Evolutionary conservation across 2,329 filamentous ascomycete species (phyloP), one percentile per base, ranked within the genome.

Genomic region (Verticillium dahliae): DNA sequence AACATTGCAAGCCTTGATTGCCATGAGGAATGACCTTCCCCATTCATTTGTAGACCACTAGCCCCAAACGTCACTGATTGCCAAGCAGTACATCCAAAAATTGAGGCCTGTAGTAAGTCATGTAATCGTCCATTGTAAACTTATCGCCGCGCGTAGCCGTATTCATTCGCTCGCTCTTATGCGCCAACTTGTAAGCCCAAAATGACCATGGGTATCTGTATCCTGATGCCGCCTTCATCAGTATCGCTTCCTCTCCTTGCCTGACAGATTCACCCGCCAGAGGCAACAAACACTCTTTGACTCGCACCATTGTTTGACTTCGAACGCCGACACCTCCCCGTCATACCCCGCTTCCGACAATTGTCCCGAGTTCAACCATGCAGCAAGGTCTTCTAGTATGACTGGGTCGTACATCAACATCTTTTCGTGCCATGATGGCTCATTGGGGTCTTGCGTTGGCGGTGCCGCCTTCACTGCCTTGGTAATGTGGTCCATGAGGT

Each of bases 401-500:
- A 99, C 89, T 0, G 94, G 92, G 69, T 98, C 93, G 71, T 96
- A 98, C 72, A 98, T 85, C 6, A 98, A 79, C 56, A 99, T 97
- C 76, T 92, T 96, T 74, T 98, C 92, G 68, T 96, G 82, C 91
- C 93, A 98, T 2, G 85, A 92, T 14, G 85, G 86, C 2, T 81
- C 71, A 6, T 66, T 65, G 1, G 80, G 75, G 65, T 87, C 78
- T 4, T 68, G 77, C 0, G 82, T 79, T 13, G 78, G 78, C 3
- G 85, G 80, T 4, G 80, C 78, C 1, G 76, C 75, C 9, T 69
- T 81, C 10, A 89, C 76, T 1, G 85, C 85, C 45, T 76, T 75
- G 0, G 82, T 83, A 59, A 89, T 86, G 65, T 79, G 73, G 33
- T 69, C 68, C 64, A 86, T 86, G 31, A 86, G 67, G 0, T 69